Base-by-base conservation (phyloP, 805 yeast genomes). In the Saccharomycopsis sp. region DNA sequence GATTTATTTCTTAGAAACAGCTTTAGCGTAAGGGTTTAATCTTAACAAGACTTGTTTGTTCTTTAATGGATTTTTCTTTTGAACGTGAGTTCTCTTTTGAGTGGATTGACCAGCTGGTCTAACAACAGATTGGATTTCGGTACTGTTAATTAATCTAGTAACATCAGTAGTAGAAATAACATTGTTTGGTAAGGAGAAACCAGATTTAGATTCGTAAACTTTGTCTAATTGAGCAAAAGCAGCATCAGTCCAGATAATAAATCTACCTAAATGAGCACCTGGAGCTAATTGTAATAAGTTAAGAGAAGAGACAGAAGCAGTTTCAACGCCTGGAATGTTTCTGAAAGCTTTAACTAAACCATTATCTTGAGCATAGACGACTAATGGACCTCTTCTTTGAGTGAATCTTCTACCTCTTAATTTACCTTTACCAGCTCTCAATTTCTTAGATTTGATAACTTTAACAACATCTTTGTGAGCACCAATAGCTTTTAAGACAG, bases 381-480 rank as follows among this genome's bases (percentile, higher is more conserved):
- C 94, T 66, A 92, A 83, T 66, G 98, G 98, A 70, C 98, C 98
- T 72, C 92, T 85, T 80, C 97, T 88, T 76, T 92, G 98, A 62
- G 95, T 85, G 82, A 76, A 83, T 78, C 98, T 88, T 78, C 98
- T 87, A 76, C 94, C 94, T 81, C 98, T 87, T 75, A 86, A 74
- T 77, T 92, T 92, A 83, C 98, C 98, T 80, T 89, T 86, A 79
- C 98, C 98, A 60, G 98, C 96, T 76, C 98, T 87, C 73, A 88
- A 68, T 74, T 87, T 92, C 87, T 85, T 88, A 70, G 97, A 89
- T 73, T 85, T 86, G 77, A 89, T 75, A 64, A 89, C 98, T 82
- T 87, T 87, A 75, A 84, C 77, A 62, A 92, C 92, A 64, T 92
- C 98, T 70, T 87, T 79, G 81, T 86, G 94, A 62, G 98, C 98